Evolutionary conservation across 176 grass and related monocot species (phyloP), one percentile per base, ranked within the genome.

Genomic region (Pharus latifolius): DNA sequence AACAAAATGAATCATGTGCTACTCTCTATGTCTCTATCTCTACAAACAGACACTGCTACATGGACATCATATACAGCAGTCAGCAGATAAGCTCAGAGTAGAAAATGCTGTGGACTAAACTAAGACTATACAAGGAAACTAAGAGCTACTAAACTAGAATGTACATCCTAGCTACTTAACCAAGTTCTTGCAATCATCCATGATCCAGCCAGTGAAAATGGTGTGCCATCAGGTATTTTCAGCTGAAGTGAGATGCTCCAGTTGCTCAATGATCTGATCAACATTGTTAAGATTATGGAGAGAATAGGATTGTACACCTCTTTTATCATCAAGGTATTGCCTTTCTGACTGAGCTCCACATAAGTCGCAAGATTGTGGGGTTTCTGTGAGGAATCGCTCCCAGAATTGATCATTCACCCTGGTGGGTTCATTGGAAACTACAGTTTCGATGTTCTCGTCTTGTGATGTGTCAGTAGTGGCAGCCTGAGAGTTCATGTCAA

Each of bases 371-470:
- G 46, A 26, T 5, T 65, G 60, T 1, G 81, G 77, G 10, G 67
- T 84, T 53, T 86, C 89, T 7, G 74, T 80, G 50, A 88, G 89
- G 59, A 92, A 88, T 73, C 76, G 74, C 46, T 82, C 89, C 89
- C 89, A 88, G 66, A 92, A 92, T 1, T 72, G 14, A 73, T 92
- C 90, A 54, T 92, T 92, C 55, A 13, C 77, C 20, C 29, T 66
- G 1, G 13, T 35, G 5, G 70, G 74, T n/a, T 66, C 78, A 6
- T 46, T 62, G 3, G 78, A 48, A 6, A 4, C 78, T 75, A 25
- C 51, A 11, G 54, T 52, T 24, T 54, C 73, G 15, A 32, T 56
- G 42, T 56, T 60, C 28, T 74, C 43, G 7, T 91, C 82, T 28
- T 87, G 85, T 8, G 78, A 76, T 19, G 89, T 63, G 44, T 82